Evolutionary conservation across 305 asterid genomes (phyloP).

Genomic region (Petunia hybrid): DNA sequence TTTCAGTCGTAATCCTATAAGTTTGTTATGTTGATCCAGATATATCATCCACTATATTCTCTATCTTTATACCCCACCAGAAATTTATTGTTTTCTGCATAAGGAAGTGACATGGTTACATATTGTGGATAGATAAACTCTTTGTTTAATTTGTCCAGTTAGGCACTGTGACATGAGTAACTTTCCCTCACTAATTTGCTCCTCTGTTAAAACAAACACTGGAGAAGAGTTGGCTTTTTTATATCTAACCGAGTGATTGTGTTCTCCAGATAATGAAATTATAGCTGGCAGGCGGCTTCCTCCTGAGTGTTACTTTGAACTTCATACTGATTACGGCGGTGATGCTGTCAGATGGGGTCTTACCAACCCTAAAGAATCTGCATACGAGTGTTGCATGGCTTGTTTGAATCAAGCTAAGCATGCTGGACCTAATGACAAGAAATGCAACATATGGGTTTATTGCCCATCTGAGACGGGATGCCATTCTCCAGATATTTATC

Average conservation of each 20-base stretch:
- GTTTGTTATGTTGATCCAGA: background rate
- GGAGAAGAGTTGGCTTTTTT: slow-evolving; percentile 4
- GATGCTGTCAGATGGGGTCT: slow-evolving; percentile 93
- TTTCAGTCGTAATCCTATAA: slow-evolving; percentile 18
- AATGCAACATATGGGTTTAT: slow-evolving; percentile 89
- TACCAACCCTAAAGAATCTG: slow-evolving; percentile 87
- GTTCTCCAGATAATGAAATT: slow-evolving; percentile 60
- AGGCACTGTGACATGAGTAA: background rate
- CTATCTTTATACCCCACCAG: background rate
- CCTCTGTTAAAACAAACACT: background rate
- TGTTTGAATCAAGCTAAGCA: slow-evolving; percentile 78
- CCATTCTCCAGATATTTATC: slow-evolving; percentile 77
- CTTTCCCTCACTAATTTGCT: background rate
- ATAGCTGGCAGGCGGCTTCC: slow-evolving; percentile 83
- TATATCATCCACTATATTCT: slow-evolving; percentile 10
- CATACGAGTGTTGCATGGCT: slow-evolving; percentile 92
- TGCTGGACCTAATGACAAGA: slow-evolving; percentile 65
- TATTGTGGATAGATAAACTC: background rate
- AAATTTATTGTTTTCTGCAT: background rate
- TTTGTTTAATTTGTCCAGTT: background rate
- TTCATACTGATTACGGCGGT: slow-evolving; percentile 83
- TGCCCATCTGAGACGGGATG: slow-evolving; percentile 83
- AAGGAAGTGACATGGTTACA: background rate
- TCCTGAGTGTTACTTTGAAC: slow-evolving; percentile 80
- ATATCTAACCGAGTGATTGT: slow-evolving; percentile 21